A percentile compares a stretch with the other conserved stretches of the same genome.
phyloP scores from a whole-genome alignment of 805 yeast genomes.

The Maudiozyma turicensis region DNA sequence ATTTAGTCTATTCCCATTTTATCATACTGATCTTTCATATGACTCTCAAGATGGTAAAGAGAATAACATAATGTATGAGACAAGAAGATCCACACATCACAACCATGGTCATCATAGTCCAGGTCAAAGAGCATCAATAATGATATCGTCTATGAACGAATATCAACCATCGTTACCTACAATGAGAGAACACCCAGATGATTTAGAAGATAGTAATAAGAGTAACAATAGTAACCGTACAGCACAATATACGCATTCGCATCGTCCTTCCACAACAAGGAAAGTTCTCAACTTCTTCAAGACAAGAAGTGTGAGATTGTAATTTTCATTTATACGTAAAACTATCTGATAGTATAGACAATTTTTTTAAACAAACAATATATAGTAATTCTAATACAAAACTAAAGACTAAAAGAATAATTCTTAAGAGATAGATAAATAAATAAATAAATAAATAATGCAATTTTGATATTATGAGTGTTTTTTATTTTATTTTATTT shows the following conservation, averaged over 20 bases:
- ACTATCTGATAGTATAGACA: not conserved
- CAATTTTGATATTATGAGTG: too few relatives aligned
- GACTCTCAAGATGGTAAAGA: not conserved
- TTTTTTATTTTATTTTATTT: too few relatives aligned
- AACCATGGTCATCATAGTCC: not conserved
- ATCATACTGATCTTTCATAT: not conserved
- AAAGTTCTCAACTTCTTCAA: slow-evolving; percentile 72
- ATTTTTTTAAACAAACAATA: not conserved
- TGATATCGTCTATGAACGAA: slow-evolving; percentile 6
- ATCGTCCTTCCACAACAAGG: slow-evolving; percentile 53
- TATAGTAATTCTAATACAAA: not conserved
- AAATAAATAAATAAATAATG: too few relatives aligned
- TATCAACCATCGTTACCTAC: slow-evolving; percentile 1
- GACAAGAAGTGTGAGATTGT: slow-evolving; percentile 41
- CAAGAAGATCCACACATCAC: not conserved
- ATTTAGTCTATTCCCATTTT: slow-evolving; percentile 35
- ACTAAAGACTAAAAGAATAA: too few relatives aligned
- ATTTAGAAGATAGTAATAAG: not conserved
- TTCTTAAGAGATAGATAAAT: too few relatives aligned
- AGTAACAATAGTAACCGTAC: not conserved
- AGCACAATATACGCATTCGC: not conserved
- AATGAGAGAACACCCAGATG: not conserved
- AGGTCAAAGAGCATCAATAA: slow-evolving; percentile 5
- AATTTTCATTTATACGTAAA: not conserved
- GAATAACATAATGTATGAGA: not conserved